A percentile compares a stretch with the other conserved stretches of the same genome.
Evolutionary conservation across 2,329 filamentous ascomycete species (phyloP).

Genomic region (Penicillium freii): DNA sequence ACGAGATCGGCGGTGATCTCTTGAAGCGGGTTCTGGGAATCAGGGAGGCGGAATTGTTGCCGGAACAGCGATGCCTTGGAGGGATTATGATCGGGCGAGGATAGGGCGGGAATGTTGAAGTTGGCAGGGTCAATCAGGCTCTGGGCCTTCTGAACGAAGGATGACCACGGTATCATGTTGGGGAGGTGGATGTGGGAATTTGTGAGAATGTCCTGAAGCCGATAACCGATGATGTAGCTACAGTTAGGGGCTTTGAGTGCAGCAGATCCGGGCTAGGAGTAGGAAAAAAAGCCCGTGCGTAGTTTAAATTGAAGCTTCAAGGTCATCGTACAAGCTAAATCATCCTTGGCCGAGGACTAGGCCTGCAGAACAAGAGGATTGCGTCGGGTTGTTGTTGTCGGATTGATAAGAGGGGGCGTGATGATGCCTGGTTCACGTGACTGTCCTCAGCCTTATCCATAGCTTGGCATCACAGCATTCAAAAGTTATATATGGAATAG

Average conservation of each 20-base stretch:
- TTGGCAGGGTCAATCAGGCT: constrained; percentile 89
- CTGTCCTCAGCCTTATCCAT: constrained; percentile 16
- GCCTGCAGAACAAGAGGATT: constrained; percentile 18
- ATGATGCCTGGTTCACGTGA: constrained; percentile 21
- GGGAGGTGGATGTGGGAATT: constrained; percentile 9
- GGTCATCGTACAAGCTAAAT: constrained; percentile 32
- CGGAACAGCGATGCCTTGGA: constrained; percentile 93
- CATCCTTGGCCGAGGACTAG: constrained; percentile 22
- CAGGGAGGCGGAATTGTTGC: constrained; percentile 91
- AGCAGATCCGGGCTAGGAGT: constrained; percentile 20
- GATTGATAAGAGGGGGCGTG: constrained; percentile 25
- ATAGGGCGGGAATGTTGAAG: constrained; percentile 69
- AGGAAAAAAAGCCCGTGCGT: constrained; percentile 25
- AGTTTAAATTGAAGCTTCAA: constrained; percentile 15
- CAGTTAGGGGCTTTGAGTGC: constrained; percentile 22
- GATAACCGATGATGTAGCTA: constrained; percentile 24
- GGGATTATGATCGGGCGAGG: constrained; percentile 73
- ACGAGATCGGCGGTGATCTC: constrained; percentile 97
- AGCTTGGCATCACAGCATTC: constrained; percentile 6
- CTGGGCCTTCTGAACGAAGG: constrained; percentile 92
- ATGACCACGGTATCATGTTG: constrained; percentile 65
- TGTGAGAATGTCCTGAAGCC: constrained; percentile 3
- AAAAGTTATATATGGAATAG: background rate
- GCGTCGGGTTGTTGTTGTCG: constrained; percentile 21
- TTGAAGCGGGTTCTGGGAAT: constrained; percentile 86